These are phyloP conservation scores for Saxophila tyrrhenica DNA, from an alignment of 495 filamentous ascomycete genomes.

Conservation along the genomic window DNA sequence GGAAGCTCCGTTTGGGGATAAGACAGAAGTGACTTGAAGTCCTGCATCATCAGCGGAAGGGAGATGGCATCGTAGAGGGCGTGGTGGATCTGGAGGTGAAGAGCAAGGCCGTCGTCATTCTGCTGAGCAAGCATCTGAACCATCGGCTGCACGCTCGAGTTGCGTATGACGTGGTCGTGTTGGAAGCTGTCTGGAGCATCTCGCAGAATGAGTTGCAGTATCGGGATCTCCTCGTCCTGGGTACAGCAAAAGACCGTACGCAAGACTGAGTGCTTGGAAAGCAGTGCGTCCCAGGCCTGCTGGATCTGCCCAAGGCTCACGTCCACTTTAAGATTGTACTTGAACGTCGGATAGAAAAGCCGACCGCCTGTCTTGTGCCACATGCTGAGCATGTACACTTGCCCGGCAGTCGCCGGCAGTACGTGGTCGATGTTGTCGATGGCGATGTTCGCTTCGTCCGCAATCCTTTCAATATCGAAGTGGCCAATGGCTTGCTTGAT, in stretches of 20 bases:
- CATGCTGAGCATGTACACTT: constrained; percentile 55
- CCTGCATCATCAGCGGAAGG: constrained; percentile 37
- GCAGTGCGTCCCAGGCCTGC: constrained; percentile 46
- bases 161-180: background rate
- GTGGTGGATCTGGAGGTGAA: constrained; percentile 47
- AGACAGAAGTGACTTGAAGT: constrained; percentile 30
- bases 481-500: constrained; percentile 27
- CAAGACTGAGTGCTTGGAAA: constrained; percentile 44
- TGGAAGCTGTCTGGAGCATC: constrained; percentile 12
- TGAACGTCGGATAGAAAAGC: constrained; percentile 54
- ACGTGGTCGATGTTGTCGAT: constrained; percentile 40
- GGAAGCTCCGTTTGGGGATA: background rate
- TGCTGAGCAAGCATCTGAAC: constrained; percentile 24
- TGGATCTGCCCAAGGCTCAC: constrained; percentile 28
- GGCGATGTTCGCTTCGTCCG: constrained; percentile 26
- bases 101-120: constrained; percentile 14
- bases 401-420: constrained; percentile 56
- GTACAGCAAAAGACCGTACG: constrained; percentile 51
- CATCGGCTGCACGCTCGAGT: constrained; percentile 19
- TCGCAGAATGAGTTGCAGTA: constrained; percentile 42
- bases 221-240: constrained; percentile 31
- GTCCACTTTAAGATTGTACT: constrained; percentile 32
- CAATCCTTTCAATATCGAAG: constrained; percentile 25
- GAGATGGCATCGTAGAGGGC: constrained; percentile 50
- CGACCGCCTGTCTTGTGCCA: constrained; percentile 54